Percentiles rank a stretch among this genome's conserved stretches.
Conservation (phyloP, 1,284 basidiomycete species). For the Boletus hoseneyae region DNA sequence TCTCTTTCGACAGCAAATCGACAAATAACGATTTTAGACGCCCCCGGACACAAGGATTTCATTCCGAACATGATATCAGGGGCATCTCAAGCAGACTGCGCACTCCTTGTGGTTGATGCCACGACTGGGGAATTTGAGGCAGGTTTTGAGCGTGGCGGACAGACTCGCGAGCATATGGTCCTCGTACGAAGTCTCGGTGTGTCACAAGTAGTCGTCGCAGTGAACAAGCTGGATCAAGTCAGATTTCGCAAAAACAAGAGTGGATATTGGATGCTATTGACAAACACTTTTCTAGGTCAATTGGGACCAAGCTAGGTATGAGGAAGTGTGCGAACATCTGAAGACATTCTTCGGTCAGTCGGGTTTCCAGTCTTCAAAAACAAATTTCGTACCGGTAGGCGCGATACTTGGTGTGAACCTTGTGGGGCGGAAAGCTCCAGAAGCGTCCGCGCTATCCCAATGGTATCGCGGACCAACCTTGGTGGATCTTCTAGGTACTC, state of each 20-base stretch:
- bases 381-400: conserved; percentile 85
- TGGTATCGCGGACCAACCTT: conserved; percentile 92
- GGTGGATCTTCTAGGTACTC: conserved; percentile 77
- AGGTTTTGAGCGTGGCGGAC: conserved; percentile 91
- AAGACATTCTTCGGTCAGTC: conserved; percentile 83
- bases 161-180: conserved; percentile 95
- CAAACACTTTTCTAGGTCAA: conserved; percentile 55
- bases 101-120: conserved; percentile 93
- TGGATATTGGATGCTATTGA: conserved; percentile 6
- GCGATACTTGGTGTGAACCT: conserved; percentile 91
- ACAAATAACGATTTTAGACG: conserved; percentile 90
- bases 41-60: conserved; percentile 96
- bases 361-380: conserved; percentile 80
- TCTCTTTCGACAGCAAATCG: conserved; percentile 75
- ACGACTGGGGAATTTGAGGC: conserved; percentile 92
- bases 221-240: conserved; percentile 94
- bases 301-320: conserved; percentile 82
- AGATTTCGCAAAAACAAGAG: conserved; percentile 20
- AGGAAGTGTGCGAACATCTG: conserved; percentile 76
- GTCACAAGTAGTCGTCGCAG: conserved; percentile 85
- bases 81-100: conserved; percentile 95
- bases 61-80: conserved; percentile 99
- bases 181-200: conserved; percentile 95
- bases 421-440: conserved; percentile 47
- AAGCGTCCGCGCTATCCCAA: conserved; percentile 45